These are phyloP conservation scores for Penicillium rolfsii DNA, from an alignment of 2,329 filamentous ascomycete genomes.

Conservation along the genomic window DNA sequence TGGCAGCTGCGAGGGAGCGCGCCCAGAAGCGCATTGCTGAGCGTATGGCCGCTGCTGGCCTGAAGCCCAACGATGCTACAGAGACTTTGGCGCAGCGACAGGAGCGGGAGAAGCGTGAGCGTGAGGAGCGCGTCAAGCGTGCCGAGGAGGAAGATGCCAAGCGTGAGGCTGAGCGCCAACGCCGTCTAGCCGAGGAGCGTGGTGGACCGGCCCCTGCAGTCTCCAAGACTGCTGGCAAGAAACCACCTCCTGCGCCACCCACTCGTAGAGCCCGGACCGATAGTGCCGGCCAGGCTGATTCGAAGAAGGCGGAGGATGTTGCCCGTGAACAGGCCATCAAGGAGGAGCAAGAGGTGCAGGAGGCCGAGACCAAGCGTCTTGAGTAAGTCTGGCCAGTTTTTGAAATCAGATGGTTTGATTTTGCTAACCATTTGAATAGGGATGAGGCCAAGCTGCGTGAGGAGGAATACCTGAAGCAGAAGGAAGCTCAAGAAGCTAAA, in stretches of 20 bases:
- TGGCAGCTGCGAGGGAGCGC: conserved; percentile 95
- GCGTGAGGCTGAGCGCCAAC: conserved; percentile 83
- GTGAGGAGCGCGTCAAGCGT: conserved; percentile 81
- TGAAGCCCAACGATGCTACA: conserved; percentile 77
- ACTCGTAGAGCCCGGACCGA: conserved; percentile 70
- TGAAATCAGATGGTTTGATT: neutral
- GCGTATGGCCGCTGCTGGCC: conserved; percentile 86
- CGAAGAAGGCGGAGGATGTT: conserved; percentile 57
- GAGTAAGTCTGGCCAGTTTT: conserved; percentile 68
- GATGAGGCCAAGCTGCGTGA: conserved; percentile 74
- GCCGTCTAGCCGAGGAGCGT: conserved; percentile 74
- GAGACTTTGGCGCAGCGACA: conserved; percentile 82
- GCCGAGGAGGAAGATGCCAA: conserved; percentile 93
- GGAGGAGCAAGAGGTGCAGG: conserved; percentile 75
- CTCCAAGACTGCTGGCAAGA: conserved; percentile 62
- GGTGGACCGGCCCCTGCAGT: conserved; percentile 64
- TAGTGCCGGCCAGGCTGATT: conserved; percentile 60
- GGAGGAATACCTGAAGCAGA: conserved; percentile 77
- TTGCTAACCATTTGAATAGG: conserved; percentile 53
- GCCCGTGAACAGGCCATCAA: conserved; percentile 53
- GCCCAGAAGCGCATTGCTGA: conserved; percentile 97
- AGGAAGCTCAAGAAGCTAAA: conserved; percentile 77
- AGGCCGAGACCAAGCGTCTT: conserved; percentile 71
- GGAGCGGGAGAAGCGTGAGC: conserved; percentile 85
- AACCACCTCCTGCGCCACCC: conserved; percentile 71